Percentiles rank a stretch among this genome's conserved stretches.
phyloP scores from a whole-genome alignment of 352 stramenopile species.

The Labyrinthula sp. region DNA sequence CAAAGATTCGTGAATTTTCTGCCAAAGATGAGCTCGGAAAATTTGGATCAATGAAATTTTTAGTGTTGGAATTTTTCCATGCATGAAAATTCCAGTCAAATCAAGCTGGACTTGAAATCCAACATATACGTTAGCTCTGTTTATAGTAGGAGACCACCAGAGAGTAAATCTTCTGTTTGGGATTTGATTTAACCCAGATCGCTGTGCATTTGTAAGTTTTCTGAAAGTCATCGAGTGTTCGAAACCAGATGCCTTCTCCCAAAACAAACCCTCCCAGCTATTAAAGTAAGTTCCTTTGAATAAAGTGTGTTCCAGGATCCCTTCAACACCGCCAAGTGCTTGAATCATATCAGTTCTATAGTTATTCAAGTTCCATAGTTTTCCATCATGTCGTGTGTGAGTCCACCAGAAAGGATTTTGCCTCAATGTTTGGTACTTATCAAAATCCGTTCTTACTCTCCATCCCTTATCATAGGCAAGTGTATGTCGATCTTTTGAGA shows the following conservation, averaged over 20 bases:
- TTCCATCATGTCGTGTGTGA: constrained; percentile 90
- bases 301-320: constrained; percentile 97
- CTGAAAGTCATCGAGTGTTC: constrained; percentile 94
- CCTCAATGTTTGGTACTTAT: constrained; percentile 87
- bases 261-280: constrained; percentile 99
- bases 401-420: constrained; percentile 99
- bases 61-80: constrained; percentile 99
- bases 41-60: constrained; percentile 91
- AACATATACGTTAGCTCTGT: constrained; percentile 98
- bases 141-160: constrained; percentile 99
- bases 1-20: constrained; percentile 95
- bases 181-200: constrained; percentile 98
- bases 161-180: constrained; percentile 98
- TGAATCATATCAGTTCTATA: constrained; percentile 99
- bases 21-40: constrained; percentile 96
- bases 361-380: constrained; percentile 99
- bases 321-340: constrained; percentile 92
- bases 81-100: constrained; percentile 99
- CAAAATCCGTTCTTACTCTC: constrained; percentile 92
- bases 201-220: constrained; percentile 98
- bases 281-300: constrained; percentile 99
- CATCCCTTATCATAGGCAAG: constrained; percentile 98
- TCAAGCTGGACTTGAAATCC: constrained; percentile 99
- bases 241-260: constrained; percentile 92
- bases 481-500: constrained; percentile 93